phyloP scores from a whole-genome alignment of 345 rosid genomes.

The Carallia pectinifolia region DNA sequence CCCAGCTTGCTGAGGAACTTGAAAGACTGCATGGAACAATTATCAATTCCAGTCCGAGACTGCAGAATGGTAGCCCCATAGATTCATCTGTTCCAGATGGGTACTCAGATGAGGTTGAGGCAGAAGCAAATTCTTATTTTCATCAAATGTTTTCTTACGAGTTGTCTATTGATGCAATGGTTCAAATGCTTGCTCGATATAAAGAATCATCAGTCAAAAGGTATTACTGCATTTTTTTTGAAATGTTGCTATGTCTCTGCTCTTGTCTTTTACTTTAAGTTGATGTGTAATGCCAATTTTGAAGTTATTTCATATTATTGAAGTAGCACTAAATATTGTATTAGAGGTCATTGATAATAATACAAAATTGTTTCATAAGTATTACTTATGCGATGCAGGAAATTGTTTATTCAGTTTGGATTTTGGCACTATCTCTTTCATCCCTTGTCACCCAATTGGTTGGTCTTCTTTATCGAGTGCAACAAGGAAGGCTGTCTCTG shows the following conservation, averaged over 20 bases:
- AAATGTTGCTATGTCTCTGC: not conserved
- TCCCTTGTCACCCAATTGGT: not conserved
- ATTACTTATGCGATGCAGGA: too few relatives aligned
- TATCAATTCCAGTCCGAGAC: constrained; percentile 51
- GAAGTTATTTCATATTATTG: not conserved
- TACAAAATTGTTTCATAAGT: too few relatives aligned
- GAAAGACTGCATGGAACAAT: constrained; percentile 56
- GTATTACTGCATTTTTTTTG: constrained; percentile 29
- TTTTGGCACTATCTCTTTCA: too few relatives aligned
- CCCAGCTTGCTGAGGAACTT: constrained; percentile 64
- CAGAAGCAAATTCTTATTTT: constrained; percentile 91
- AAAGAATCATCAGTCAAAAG: constrained; percentile 79
- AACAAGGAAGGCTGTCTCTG: not conserved
- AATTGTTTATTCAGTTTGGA: too few relatives aligned
- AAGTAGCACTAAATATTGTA: too few relatives aligned
- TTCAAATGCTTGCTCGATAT: constrained; percentile 90
- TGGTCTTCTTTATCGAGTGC: not conserved
- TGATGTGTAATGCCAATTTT: not conserved
- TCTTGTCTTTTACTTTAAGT: not conserved
- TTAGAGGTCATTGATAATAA: too few relatives aligned
- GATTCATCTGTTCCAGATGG: constrained; percentile 66
- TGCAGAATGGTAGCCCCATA: constrained; percentile 68
- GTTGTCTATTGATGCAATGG: constrained; percentile 81
- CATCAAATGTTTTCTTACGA: constrained; percentile 93
- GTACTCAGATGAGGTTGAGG: constrained; percentile 78